Percentiles rank a stretch among this genome's conserved stretches.
These are phyloP conservation scores for Arabidopsis hybrid DNA, from an alignment of 441 rosid genomes.

Conservation along the genomic window DNA sequence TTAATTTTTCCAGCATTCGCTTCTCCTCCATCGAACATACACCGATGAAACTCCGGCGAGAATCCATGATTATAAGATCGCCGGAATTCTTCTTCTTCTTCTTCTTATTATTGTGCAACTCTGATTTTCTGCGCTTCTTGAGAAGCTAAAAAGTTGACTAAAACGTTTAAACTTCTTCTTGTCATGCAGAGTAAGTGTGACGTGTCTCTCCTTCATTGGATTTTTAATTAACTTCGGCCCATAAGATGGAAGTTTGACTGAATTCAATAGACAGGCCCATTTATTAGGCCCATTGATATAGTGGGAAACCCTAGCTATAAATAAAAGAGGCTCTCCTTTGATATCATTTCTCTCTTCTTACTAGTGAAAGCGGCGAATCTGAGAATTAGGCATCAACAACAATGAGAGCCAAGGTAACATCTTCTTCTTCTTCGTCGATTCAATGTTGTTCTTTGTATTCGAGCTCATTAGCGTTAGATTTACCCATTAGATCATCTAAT, in stretches of 20 bases:
- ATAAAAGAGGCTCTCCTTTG: background rate
- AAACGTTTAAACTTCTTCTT: background rate
- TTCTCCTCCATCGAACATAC: background rate
- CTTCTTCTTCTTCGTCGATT: background rate
- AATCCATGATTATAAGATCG: background rate
- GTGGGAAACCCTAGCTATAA: constrained; percentile 4
- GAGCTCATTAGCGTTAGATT: background rate
- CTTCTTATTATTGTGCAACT: too few species aligned
- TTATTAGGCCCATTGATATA: background rate
- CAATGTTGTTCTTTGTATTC: background rate
- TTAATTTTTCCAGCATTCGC: background rate
- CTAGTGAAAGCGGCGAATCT: background rate
- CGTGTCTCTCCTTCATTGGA: background rate
- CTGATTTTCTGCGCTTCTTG: background rate
- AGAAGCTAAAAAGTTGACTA: background rate
- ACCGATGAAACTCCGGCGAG: background rate
- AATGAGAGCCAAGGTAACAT: constrained; percentile 1
- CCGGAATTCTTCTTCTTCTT: background rate
- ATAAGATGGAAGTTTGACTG: background rate
- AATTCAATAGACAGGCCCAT: background rate
- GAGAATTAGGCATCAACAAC: background rate
- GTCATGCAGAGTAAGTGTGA: background rate
- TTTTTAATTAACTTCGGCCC: background rate
- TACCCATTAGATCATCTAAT: too few species aligned
- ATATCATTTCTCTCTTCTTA: too few species aligned